phyloP scores from a whole-genome alignment of 805 yeast genomes.

The Nakazawaea pomicola region DNA sequence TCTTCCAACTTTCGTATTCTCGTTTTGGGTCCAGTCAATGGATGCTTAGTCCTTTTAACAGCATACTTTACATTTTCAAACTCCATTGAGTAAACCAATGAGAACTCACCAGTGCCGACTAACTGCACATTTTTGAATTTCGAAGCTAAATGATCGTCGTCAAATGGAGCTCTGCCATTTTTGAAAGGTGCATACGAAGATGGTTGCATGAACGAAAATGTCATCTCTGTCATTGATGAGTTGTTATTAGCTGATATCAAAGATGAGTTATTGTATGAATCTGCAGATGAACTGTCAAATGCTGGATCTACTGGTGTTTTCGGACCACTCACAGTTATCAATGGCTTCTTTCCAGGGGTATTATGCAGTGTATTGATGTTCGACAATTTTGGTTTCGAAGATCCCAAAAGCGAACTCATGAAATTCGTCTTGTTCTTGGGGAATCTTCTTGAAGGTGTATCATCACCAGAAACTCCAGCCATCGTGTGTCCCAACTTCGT shows the following conservation, averaged over 20 bases:
- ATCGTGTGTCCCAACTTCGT: conserved; percentile 28
- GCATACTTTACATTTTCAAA: conserved; percentile 71
- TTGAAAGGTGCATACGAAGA: not conserved
- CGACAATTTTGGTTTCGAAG: not conserved
- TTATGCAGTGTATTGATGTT: not conserved
- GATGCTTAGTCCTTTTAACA: conserved; percentile 78
- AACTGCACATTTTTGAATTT: conserved; percentile 62
- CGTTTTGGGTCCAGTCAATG: conserved; percentile 52
- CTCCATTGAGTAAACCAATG: conserved; percentile 78
- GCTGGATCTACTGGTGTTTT: conserved; percentile 23
- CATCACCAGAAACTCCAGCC: conserved; percentile 7
- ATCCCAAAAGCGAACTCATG: not conserved
- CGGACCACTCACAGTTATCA: conserved; percentile 17
- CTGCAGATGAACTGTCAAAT: conserved; percentile 14
- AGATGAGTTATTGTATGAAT: conserved; percentile 13
- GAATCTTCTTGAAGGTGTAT: conserved; percentile 16
- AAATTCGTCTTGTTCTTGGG: conserved; percentile 10
- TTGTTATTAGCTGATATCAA: conserved; percentile 10
- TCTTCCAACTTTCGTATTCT: conserved; percentile 65
- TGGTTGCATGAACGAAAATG: conserved; percentile 11
- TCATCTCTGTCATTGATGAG: conserved; percentile 14
- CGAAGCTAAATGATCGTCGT: conserved; percentile 40
- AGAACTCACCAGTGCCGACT: conserved; percentile 85
- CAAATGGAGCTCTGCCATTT: conserved; percentile 10
- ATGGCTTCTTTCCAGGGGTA: not conserved